Conservation (phyloP, 306 rosid species). For the Hippophae gyantsensis region DNA sequence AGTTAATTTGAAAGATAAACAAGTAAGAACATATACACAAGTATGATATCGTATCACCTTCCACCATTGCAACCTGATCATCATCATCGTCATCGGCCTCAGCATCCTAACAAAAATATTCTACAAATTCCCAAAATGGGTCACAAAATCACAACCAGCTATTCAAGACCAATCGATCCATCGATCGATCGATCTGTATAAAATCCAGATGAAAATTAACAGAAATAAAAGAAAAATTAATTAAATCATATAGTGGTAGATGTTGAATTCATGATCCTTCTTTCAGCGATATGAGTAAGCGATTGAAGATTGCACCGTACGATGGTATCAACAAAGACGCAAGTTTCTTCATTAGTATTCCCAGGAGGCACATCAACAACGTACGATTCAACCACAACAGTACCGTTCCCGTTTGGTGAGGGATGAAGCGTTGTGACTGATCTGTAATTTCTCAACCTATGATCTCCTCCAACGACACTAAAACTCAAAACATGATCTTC, state of each 20-base stretch:
- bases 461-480: conserved; percentile 88
- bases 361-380: conserved; percentile 83
- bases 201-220: too few relatives aligned
- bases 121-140: too few relatives aligned
- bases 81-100: too few relatives aligned
- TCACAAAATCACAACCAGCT: too few relatives aligned
- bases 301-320: conserved; percentile 91
- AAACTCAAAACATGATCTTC: conserved; percentile 83
- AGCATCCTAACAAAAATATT: too few relatives aligned
- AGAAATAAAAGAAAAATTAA: too few relatives aligned
- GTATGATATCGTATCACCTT: too few relatives aligned
- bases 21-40: too few relatives aligned
- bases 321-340: conserved; percentile 84
- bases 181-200: too few relatives aligned
- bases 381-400: conserved; percentile 77
- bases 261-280: conserved; percentile 23
- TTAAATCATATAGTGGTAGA: not conserved
- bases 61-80: too few relatives aligned
- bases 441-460: conserved; percentile 65
- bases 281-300: conserved; percentile 70
- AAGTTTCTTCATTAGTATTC: conserved; percentile 79
- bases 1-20: too few relatives aligned
- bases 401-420: conserved; percentile 31
- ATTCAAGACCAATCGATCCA: too few relatives aligned
- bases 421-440: conserved; percentile 78